Evolutionary conservation across 305 asterid genomes (phyloP).

Genomic region (Lippia alba): DNA sequence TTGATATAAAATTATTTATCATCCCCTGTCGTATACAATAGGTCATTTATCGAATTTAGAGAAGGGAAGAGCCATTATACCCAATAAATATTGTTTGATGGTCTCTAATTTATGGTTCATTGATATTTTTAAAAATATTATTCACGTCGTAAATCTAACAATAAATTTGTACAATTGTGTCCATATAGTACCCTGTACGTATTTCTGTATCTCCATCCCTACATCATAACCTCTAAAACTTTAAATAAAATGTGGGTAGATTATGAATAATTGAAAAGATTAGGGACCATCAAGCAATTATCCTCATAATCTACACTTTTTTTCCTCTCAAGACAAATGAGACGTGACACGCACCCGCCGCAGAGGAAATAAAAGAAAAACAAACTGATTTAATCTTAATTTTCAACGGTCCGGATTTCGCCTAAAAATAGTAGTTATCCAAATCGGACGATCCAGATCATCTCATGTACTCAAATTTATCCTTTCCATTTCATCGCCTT

Average conservation of each 20-base stretch:
- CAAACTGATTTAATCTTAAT: background rate
- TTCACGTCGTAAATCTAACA: no score
- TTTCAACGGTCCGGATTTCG: conserved; percentile 22
- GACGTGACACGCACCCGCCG: conserved; percentile 37
- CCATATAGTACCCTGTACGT: no score
- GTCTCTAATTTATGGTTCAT: no score
- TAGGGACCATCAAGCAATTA: background rate
- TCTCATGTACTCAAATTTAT: conserved; percentile 47
- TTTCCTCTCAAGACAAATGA: background rate
- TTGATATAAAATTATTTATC: no score
- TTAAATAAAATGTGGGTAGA: background rate
- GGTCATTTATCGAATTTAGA: no score
- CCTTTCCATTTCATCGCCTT: conserved; percentile 26
- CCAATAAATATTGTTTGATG: no score
- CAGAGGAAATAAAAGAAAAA: conserved; percentile 31
- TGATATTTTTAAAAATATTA: no score
- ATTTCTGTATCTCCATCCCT: no score
- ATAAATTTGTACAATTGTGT: no score
- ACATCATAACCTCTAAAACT: no score
- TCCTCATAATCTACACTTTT: background rate
- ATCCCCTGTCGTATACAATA: no score
- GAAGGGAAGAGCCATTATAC: no score
- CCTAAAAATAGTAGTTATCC: conserved; percentile 40
- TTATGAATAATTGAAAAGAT: background rate
- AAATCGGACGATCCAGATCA: conserved; percentile 35